Conservation (phyloP, 176 grass and related monocot genomes). For the Rhynchospora breviuscula region DNA sequence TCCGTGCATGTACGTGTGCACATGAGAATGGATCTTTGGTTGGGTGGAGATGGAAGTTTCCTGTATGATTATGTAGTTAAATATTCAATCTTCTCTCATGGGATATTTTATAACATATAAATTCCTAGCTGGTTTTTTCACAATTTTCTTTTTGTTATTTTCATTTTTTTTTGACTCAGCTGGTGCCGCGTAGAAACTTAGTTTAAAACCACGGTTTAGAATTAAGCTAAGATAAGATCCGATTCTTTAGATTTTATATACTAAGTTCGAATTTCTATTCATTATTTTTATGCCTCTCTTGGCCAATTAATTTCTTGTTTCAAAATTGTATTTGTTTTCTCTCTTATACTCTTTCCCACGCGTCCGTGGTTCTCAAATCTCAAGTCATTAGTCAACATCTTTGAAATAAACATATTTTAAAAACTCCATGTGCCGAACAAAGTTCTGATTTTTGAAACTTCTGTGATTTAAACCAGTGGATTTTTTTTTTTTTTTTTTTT, state of each 20-base stretch:
- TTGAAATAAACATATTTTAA: neutral
- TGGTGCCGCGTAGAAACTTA: constrained; percentile 13
- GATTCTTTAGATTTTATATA: constrained; percentile 19
- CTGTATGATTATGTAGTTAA: neutral
- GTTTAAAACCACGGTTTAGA: neutral
- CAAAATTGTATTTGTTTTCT: neutral
- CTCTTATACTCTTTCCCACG: neutral
- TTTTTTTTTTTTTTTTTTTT: neutral
- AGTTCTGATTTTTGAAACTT: neutral
- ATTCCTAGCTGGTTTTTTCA: neutral
- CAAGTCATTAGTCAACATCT: constrained; percentile 33
- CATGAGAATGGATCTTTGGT: constrained; percentile 7
- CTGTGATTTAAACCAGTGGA: neutral
- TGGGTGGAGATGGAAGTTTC: neutral
- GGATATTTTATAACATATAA: neutral
- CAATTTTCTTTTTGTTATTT: constrained; percentile 6
- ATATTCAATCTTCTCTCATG: neutral
- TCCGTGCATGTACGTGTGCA: neutral
- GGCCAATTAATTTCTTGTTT: constrained; percentile 11
- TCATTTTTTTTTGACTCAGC: constrained; percentile 19
- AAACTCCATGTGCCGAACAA: constrained; percentile 6
- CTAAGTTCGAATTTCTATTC: neutral
- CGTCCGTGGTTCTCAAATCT: constrained; percentile 15
- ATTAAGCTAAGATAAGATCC: constrained; percentile 21
- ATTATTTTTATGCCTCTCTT: neutral